Evolutionary conservation across 108 stramenopile genomes (phyloP), one percentile per base, ranked within the genome.

Genomic region (Mayamaea pseudoterrestris): DNA sequence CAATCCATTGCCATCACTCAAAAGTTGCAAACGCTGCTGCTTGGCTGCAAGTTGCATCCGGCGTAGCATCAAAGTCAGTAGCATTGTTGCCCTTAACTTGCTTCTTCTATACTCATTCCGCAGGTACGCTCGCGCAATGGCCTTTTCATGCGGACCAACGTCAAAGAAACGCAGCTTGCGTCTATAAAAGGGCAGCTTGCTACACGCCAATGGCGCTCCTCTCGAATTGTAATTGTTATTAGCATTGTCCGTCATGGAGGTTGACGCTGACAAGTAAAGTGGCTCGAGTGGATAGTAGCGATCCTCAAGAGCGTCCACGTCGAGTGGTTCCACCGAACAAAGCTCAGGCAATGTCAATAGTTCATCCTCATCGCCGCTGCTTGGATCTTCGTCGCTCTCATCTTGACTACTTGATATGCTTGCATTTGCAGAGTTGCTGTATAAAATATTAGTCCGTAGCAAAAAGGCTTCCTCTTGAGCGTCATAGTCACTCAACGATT

Each of bases 81-180:
- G n/a, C n/a, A n/a, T n/a, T n/a, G n/a, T n/a, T n/a, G n/a, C n/a
- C n/a, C n/a, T n/a, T n/a, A n/a, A n/a, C n/a, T 59, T 73, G 7
- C 47, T 40, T 37, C 50, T 47, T 8, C 22, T 27, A 9, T 61
- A 14, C 48, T 76, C 68, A 35, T 61, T 34, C 35, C 52, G 28
- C 22, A 90, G 60, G 44, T 83, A 85, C 1, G 47, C 27, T 17
- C 88, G 47, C 5, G 78, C 88, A 14, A 34, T 47, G 2, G 44
- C 55, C 6, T 63, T 58, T 65, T 90, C 83, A 0, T 50, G 22
- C 4, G 88, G 81, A 6, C 76, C 57, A 12, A 53, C 41, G 53
- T 90, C 88, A 66, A 90, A 85, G 39, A 69, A 90, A 26, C 60
- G 47, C 0, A 85, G 16, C 52, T 90, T 90, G 18, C 81, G 50